A percentile compares a stretch with the other conserved stretches of the same genome.
These are phyloP conservation scores for Clitopilus hobsonii DNA, from an alignment of 768 basidiomycete species.

Conservation along the genomic window DNA sequence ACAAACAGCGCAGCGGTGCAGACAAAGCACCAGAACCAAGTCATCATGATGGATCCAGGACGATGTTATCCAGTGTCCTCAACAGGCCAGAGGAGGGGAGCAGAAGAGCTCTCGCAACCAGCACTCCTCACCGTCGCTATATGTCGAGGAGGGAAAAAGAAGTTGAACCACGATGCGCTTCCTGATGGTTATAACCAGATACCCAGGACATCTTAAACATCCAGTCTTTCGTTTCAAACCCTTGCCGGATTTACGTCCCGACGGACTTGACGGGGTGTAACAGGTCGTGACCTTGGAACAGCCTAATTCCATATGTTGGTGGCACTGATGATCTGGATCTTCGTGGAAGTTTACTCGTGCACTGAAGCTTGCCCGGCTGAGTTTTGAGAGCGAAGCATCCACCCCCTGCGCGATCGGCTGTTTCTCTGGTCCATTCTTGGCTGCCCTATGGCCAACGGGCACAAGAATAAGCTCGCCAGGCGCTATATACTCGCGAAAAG, in stretches of 20 bases:
- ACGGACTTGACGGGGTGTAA: background rate
- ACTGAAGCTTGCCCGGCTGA: no score
- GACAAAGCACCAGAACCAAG: background rate
- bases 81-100: background rate
- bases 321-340: background rate
- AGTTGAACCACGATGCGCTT: background rate
- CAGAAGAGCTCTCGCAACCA: background rate
- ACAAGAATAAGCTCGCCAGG: no score
- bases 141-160: background rate
- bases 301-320: background rate
- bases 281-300: background rate
- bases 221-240: background rate
- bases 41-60: background rate
- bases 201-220: background rate
- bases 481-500: no score
- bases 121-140: background rate
- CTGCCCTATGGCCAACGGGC: no score
- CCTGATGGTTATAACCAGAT: background rate
- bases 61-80: background rate
- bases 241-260: background rate
- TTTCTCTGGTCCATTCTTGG: no score
- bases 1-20: background rate
- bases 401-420: no score
- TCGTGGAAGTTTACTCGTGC: no score
- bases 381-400: background rate